These are phyloP conservation scores for Drechslerella dactyloides DNA, from an alignment of 2,329 filamentous ascomycete genomes.

Conservation along the genomic window DNA sequence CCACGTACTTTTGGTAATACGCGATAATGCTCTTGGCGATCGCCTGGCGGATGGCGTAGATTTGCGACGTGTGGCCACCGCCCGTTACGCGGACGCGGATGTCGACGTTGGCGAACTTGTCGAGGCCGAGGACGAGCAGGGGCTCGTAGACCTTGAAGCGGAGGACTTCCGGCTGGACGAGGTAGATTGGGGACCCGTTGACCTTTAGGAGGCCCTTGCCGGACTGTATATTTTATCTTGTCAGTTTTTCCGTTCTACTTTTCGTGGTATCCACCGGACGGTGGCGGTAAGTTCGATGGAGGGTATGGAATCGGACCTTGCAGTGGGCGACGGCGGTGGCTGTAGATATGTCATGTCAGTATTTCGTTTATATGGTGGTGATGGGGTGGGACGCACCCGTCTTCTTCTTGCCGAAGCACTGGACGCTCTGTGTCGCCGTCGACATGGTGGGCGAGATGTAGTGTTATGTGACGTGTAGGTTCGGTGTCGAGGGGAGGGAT, in stretches of 20 bases:
- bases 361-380: conserved; percentile 52
- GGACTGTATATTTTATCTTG: conserved; percentile 61
- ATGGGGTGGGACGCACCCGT: conserved; percentile 63
- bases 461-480: no score
- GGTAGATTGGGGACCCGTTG: conserved; percentile 92
- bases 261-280: no score
- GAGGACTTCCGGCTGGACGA: conserved; percentile 94
- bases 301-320: conserved; percentile 69
- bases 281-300: conserved; percentile 48
- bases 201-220: conserved; percentile 95
- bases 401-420: conserved; percentile 99
- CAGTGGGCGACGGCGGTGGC: conserved; percentile 89
- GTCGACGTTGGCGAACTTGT: conserved; percentile 96
- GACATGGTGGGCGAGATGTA: conserved; percentile 71
- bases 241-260: no score
- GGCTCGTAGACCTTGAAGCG: conserved; percentile 99
- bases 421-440: conserved; percentile 72
- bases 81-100: conserved; percentile 95
- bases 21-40: conserved; percentile 96
- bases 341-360: conserved; percentile 59
- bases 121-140: conserved; percentile 91
- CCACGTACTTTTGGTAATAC: conserved; percentile 99
- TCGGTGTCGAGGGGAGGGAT: conserved; percentile 31
- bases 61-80: conserved; percentile 96
- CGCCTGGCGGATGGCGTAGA: conserved; percentile 98